These are phyloP conservation scores for Leishmania gerbilli DNA, from an alignment of 208 protist genomes.

Conservation along the genomic window DNA sequence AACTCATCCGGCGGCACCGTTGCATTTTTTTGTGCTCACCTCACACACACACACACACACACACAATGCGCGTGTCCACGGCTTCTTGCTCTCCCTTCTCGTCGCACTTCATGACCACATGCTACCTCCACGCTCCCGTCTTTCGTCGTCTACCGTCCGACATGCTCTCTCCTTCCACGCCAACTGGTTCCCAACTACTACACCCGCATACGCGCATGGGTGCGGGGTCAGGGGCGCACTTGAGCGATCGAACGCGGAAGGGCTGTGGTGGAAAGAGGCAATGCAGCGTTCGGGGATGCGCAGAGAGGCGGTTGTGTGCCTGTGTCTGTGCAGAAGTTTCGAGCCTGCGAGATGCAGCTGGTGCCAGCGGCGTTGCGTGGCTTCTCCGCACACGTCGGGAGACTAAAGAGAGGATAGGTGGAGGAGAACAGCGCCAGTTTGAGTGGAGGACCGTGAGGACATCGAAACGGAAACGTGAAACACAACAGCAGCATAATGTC, in stretches of 20 bases:
- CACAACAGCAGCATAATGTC: neutral
- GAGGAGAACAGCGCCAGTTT: neutral
- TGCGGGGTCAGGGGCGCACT: neutral
- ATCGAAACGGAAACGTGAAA: neutral
- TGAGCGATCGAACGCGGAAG: neutral
- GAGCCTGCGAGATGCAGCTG: neutral
- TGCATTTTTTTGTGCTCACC: neutral
- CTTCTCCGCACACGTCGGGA: neutral
- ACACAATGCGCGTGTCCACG: neutral
- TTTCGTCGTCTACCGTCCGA: neutral
- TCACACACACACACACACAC: neutral
- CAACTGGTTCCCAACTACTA: neutral
- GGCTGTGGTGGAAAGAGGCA: neutral
- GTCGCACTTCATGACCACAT: neutral
- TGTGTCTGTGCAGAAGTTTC: neutral
- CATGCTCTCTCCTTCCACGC: neutral
- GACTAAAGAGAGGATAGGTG: neutral
- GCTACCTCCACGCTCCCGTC: neutral
- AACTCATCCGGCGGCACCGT: neutral
- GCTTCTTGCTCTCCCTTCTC: neutral
- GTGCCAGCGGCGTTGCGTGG: neutral
- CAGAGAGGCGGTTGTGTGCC: neutral
- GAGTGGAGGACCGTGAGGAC: neutral
- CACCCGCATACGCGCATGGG: neutral
- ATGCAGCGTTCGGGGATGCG: neutral